These are phyloP conservation scores for Macrolepiota albuminosa DNA, from an alignment of 768 basidiomycete species.

Conservation along the genomic window DNA sequence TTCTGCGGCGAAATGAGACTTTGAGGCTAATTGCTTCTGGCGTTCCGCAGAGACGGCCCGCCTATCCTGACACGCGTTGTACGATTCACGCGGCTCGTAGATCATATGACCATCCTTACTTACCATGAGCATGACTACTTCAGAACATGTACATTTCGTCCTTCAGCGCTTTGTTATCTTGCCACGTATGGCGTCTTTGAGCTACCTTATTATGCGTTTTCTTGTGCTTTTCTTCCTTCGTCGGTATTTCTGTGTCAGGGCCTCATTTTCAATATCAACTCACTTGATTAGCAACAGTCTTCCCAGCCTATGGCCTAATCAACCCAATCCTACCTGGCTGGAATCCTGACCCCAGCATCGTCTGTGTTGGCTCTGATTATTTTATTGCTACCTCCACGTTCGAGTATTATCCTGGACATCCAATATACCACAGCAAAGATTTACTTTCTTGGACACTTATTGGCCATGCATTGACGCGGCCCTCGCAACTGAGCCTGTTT, in stretches of 20 bases:
- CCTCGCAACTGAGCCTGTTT: conserved; percentile 29
- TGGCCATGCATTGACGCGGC: conserved; percentile 31
- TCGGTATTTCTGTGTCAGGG: not conserved
- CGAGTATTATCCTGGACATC: conserved; percentile 36
- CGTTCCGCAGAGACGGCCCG: not conserved
- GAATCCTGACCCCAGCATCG: conserved; percentile 36
- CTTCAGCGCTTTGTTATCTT: not conserved
- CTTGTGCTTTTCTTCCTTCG: not conserved
- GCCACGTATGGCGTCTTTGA: not conserved
- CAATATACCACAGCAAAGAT: conserved; percentile 37
- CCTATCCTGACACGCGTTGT: not conserved
- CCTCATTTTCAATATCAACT: not conserved
- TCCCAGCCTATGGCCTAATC: conserved; percentile 10
- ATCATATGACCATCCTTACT: conserved; percentile 10
- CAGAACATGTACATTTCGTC: not conserved
- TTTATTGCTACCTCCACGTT: conserved; percentile 36
- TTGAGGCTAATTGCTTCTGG: not conserved
- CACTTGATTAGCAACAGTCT: not conserved
- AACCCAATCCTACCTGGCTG: conserved; percentile 37
- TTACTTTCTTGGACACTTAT: conserved; percentile 31
- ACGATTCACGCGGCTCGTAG: not conserved
- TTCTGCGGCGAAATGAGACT: not conserved
- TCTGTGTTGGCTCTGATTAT: conserved; percentile 35
- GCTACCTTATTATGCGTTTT: not conserved
- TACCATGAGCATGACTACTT: not conserved